These are phyloP conservation scores for Fomes fomentarius DNA, from an alignment of 1,284 basidiomycete species.

Conservation along the genomic window DNA sequence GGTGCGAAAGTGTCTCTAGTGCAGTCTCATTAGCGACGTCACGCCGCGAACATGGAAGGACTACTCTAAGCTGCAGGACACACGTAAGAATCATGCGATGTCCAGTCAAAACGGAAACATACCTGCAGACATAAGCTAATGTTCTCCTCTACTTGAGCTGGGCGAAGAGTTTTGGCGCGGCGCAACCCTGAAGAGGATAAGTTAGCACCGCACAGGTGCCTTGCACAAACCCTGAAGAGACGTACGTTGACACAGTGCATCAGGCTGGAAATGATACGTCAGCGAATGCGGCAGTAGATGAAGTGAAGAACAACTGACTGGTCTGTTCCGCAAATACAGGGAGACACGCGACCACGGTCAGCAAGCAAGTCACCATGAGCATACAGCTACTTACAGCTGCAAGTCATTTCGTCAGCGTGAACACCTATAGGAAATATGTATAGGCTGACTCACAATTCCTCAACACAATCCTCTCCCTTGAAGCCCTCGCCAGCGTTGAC, in stretches of 20 bases:
- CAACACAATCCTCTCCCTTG: constrained; percentile 89
- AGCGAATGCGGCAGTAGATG: constrained; percentile 40
- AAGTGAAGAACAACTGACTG: constrained; percentile 39
- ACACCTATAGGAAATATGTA: background rate
- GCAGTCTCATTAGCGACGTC: background rate
- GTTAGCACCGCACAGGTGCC: constrained; percentile 15
- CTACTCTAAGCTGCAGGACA: constrained; percentile 5
- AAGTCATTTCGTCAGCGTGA: background rate
- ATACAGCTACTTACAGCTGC: constrained; percentile 17
- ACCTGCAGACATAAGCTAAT: background rate
- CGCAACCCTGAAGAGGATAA: constrained; percentile 55
- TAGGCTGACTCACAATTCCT: constrained; percentile 71
- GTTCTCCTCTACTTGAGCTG: constrained; percentile 51
- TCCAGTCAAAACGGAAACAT: background rate
- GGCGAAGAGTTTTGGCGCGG: constrained; percentile 80
- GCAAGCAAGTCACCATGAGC: background rate
- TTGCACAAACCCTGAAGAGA: constrained; percentile 17
- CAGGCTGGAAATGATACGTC: constrained; percentile 50
- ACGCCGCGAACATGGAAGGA: background rate
- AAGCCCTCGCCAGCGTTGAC: constrained; percentile 85
- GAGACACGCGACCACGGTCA: constrained; percentile 4
- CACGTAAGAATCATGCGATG: background rate
- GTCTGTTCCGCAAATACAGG: constrained; percentile 6
- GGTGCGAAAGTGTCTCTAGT: no score
- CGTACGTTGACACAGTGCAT: constrained; percentile 90